Evolutionary conservation across 2,329 filamentous ascomycete genomes (phyloP).

Genomic region (Didymella lethalis): DNA sequence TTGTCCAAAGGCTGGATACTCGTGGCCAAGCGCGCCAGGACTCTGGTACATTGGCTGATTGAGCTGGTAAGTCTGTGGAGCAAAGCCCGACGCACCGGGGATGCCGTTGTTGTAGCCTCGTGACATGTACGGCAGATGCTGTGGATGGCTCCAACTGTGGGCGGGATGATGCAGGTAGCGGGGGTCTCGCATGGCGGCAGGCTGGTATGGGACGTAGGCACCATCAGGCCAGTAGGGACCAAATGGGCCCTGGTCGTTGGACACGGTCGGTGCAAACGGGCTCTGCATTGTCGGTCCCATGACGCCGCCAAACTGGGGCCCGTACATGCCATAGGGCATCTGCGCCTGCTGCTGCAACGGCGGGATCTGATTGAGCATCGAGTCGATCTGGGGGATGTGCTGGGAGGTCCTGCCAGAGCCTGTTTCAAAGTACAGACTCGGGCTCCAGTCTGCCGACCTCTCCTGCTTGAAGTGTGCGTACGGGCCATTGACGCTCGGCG

Average conservation of each 20-base stretch:
- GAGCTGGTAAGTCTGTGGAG: conserved; percentile 36
- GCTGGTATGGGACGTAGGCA: conserved; percentile 51
- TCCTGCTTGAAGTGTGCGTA: conserved; percentile 33
- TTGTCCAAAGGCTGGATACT: conserved; percentile 40
- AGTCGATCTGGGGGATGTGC: conserved; percentile 65
- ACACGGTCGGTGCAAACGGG: conserved; percentile 50
- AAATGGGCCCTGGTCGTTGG: conserved; percentile 52
- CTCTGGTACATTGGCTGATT: conserved; percentile 40
- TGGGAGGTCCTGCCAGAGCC: conserved; percentile 49
- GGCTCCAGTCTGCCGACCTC: conserved; percentile 43
- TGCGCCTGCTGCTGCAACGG: conserved; percentile 57
- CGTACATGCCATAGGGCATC: conserved; percentile 54
- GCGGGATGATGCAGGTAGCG: conserved; percentile 42
- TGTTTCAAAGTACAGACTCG: conserved; percentile 48
- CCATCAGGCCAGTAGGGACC: conserved; percentile 55
- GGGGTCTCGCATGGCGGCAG: conserved; percentile 52
- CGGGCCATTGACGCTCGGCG: conserved; percentile 32
- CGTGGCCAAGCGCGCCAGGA: conserved; percentile 31
- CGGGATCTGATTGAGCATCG: conserved; percentile 66
- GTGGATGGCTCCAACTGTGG: conserved; percentile 44
- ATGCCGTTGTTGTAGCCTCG: conserved; percentile 40
- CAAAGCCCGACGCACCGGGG: conserved; percentile 37
- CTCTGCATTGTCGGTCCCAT: conserved; percentile 47
- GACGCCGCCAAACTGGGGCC: conserved; percentile 41
- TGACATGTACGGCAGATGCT: conserved; percentile 38